phyloP scores from a whole-genome alignment of 2,329 filamentous ascomycete species.

The Diaporthe citriasiana region DNA sequence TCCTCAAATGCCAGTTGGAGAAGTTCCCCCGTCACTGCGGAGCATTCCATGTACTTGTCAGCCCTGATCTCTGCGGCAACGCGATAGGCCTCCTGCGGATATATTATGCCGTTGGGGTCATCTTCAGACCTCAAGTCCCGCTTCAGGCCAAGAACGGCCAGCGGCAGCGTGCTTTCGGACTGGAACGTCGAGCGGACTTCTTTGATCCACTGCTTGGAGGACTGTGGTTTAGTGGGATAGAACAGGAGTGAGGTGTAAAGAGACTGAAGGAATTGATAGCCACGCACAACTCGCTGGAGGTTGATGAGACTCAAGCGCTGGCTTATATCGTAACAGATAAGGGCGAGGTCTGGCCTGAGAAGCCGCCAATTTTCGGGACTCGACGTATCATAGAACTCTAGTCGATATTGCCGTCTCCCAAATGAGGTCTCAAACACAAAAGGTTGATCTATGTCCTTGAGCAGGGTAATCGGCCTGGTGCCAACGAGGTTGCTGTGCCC shows the following conservation, averaged over 20 bases:
- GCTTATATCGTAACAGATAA: conserved; percentile 74
- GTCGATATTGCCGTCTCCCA: conserved; percentile 61
- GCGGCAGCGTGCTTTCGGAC: conserved; percentile 63
- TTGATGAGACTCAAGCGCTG: conserved; percentile 70
- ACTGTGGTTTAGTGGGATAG: conserved; percentile 20
- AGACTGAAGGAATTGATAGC: too few species aligned
- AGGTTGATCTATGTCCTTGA: conserved; percentile 72
- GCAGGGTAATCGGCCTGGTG: conserved; percentile 60
- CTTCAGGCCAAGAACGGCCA: conserved; percentile 72
- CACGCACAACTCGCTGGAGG: conserved; percentile 67
- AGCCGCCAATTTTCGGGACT: conserved; percentile 71
- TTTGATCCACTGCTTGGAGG: conserved; percentile 68
- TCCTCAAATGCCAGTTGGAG: conserved; percentile 71
- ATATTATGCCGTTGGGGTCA: conserved; percentile 72
- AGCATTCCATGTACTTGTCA: conserved; percentile 76
- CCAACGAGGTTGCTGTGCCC: conserved; percentile 50
- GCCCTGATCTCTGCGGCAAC: conserved; percentile 70
- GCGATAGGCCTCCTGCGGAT: conserved; percentile 72
- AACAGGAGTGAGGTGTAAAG: neutral
- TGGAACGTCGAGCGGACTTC: conserved; percentile 65
- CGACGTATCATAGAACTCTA: conserved; percentile 73
- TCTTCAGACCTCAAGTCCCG: conserved; percentile 70
- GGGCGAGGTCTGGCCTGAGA: conserved; percentile 69
- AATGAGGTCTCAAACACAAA: conserved; percentile 69
- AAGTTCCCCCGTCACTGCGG: conserved; percentile 71